These are phyloP conservation scores for Wickerhamiella allomyrinae DNA, from an alignment of 805 yeast genomes.

Conservation along the genomic window DNA sequence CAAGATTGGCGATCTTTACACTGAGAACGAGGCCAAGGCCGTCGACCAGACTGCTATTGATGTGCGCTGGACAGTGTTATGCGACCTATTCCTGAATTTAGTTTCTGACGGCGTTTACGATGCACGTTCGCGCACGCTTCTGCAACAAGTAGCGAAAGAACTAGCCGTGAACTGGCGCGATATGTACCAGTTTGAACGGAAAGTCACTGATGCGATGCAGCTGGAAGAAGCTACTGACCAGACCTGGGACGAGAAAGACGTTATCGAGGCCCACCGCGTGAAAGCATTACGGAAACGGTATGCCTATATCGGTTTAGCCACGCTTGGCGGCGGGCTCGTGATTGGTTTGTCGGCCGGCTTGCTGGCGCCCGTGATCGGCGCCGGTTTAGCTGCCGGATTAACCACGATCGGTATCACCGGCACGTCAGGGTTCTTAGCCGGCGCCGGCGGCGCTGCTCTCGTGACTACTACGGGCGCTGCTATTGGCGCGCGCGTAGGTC, in stretches of 20 bases:
- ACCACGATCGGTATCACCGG: conserved; percentile 91
- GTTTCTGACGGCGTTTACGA: conserved; percentile 80
- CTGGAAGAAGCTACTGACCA: conserved; percentile 71
- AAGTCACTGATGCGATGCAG: conserved; percentile 82
- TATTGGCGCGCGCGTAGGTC: conserved; percentile 81
- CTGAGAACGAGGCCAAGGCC: conserved; percentile 2
- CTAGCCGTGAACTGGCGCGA: conserved; percentile 52
- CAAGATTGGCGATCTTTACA: conserved; percentile 8
- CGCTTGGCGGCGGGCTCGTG: conserved; percentile 88
- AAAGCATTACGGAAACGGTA: conserved; percentile 50
- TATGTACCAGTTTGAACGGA: conserved; percentile 73
- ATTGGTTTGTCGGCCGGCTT: conserved; percentile 91
- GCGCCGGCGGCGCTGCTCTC: conserved; percentile 90
- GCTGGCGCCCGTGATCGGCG: conserved; percentile 95
- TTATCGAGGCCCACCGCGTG: conserved; percentile 58
- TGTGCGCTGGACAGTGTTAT: conserved; percentile 82
- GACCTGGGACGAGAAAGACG: conserved; percentile 56
- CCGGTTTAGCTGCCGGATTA: conserved; percentile 94
- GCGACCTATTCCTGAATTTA: conserved; percentile 73
- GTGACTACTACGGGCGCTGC: conserved; percentile 87
- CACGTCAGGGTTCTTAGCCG: conserved; percentile 85
- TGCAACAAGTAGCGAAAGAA: conserved; percentile 49
- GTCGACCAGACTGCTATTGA: conserved; percentile 36
- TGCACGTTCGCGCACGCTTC: conserved; percentile 70
- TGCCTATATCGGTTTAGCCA: conserved; percentile 86